These are phyloP conservation scores for Fomitopsis serialis DNA, from an alignment of 768 basidiomycete species.

Conservation along the genomic window DNA sequence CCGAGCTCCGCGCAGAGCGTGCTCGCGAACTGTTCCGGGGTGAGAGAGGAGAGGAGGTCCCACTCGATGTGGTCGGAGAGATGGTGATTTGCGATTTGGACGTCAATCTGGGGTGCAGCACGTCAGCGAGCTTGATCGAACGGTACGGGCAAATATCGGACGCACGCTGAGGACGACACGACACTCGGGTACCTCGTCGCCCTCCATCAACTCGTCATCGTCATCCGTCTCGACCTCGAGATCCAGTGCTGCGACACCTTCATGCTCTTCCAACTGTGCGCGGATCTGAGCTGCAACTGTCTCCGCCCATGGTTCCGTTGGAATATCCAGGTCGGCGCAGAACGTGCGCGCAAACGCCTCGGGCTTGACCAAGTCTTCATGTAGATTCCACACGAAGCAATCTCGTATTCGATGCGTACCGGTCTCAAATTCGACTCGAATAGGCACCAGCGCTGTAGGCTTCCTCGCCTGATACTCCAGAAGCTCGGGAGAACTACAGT, in stretches of 20 bases:
- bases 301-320: constrained; percentile 59
- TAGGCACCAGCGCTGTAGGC: constrained; percentile 68
- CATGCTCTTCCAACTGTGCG: constrained; percentile 87
- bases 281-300: constrained; percentile 83
- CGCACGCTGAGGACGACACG: constrained; percentile 76
- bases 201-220: constrained; percentile 39
- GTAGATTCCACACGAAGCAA: constrained; percentile 93
- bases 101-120: constrained; percentile 69
- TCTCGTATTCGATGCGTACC: constrained; percentile 90
- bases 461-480: constrained; percentile 58
- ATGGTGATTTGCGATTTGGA: constrained; percentile 90
- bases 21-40: constrained; percentile 79
- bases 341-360: constrained; percentile 82
- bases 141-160: constrained; percentile 11
- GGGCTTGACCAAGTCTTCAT: constrained; percentile 83
- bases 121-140: background rate
- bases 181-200: constrained; percentile 67
- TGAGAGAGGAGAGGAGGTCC: constrained; percentile 92
- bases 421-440: constrained; percentile 93
- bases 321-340: constrained; percentile 83
- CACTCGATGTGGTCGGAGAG: constrained; percentile 96
- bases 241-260: constrained; percentile 76
- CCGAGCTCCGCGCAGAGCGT: constrained; percentile 84
- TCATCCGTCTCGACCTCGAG: constrained; percentile 48
- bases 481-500: constrained; percentile 54